Evolutionary conservation across 2,329 filamentous ascomycete genomes (phyloP), one percentile per base, ranked within the genome.

Genomic region (Phaeoacremonium minimum): DNA sequence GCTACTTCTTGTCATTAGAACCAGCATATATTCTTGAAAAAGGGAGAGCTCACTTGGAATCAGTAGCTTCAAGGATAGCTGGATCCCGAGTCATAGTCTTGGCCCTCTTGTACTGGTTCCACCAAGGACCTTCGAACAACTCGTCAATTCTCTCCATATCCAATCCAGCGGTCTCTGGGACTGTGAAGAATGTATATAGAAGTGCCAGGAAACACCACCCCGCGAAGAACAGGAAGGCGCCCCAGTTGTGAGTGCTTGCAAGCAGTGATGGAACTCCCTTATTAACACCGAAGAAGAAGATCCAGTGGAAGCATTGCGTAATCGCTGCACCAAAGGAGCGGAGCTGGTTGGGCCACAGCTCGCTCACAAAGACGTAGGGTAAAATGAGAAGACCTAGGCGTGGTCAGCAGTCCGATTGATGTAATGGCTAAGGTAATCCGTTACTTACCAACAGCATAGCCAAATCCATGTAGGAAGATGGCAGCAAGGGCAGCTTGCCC

Each of bases 401-500:
- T n/a, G n/a, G n/a, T n/a, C n/a, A n/a, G n/a, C n/a, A n/a, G n/a
- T n/a, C n/a, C n/a, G n/a, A n/a, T n/a, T n/a, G n/a, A n/a, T n/a
- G n/a, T n/a, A n/a, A n/a, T n/a, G n/a, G n/a, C n/a, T n/a, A n/a
- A n/a, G n/a, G n/a, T n/a, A n/a, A n/a, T 26, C n/a, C n/a, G 22
- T 26, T n/a, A 55, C 54, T 45, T 53, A 46, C 58, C 60, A 15
- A 60, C 53, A 14, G 58, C 56, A 43, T 66, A 71, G 5, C 64
- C 67, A 31, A 71, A 66, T 1, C 55, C 66, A 34, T 71, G 66
- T 7, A 69, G 47, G 32, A 64, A 71, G 15, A 71, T 58, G 3
- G 61, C 57, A 0, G 64, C 66, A 15, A 71, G 57, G 4, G 66
- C 67, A 1, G 47, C 63, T 19, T 63, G 46, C 1, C 56, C 58